Percentiles rank a stretch among this genome's conserved stretches.
Conservation (phyloP, 805 yeast species). For the Candida ficus region DNA sequence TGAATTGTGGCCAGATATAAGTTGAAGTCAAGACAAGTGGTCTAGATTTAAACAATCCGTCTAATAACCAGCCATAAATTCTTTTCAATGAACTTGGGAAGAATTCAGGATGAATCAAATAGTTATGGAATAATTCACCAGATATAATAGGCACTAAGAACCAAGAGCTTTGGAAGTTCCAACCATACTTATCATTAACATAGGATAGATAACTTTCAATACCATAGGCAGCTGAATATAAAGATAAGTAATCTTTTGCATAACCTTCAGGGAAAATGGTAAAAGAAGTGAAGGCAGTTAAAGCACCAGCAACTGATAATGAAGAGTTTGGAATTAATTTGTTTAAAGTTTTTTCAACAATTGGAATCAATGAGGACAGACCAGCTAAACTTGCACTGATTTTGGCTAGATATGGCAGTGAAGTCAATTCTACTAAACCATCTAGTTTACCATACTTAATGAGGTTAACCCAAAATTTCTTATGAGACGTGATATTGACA, state of each 20-base stretch:
- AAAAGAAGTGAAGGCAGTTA: constrained; percentile 4
- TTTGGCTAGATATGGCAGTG: neutral
- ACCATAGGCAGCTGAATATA: constrained; percentile 12
- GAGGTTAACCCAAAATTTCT: constrained; percentile 4
- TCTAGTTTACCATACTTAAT: neutral
- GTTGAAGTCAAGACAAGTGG: constrained; percentile 8
- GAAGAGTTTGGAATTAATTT: neutral
- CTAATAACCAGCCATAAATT: constrained; percentile 5
- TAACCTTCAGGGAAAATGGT: constrained; percentile 13
- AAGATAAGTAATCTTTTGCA: constrained; percentile 11
- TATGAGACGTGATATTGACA: constrained; percentile 3
- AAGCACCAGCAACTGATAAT: neutral
- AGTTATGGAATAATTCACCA: constrained; percentile 14
- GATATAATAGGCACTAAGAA: constrained; percentile 14
- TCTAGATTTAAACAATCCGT: constrained; percentile 13
- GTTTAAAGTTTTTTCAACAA: neutral
- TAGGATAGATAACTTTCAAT: constrained; percentile 8
- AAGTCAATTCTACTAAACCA: neutral
- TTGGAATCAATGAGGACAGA: constrained; percentile 5
- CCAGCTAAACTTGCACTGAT: constrained; percentile 1
- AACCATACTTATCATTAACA: neutral
- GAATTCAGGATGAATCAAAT: constrained; percentile 13
- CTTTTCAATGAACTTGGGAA: constrained; percentile 9
- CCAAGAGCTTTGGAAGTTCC: constrained; percentile 9
- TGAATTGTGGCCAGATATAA: constrained; percentile 10